phyloP scores from a whole-genome alignment of 352 stramenopile genomes.

The Pythium aphanidermatum region DNA sequence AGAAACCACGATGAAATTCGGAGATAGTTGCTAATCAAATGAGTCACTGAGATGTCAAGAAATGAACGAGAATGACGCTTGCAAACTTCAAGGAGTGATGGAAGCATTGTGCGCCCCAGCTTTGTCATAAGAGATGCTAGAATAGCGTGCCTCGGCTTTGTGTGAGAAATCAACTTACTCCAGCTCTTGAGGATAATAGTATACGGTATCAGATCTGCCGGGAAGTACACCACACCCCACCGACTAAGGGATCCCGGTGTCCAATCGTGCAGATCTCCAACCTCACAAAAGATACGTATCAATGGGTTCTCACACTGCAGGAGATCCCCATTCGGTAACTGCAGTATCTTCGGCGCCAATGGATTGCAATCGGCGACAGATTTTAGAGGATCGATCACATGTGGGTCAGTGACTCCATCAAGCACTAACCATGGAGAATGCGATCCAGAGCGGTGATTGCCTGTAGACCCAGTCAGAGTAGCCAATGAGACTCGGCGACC shows the following conservation, averaged over 20 bases:
- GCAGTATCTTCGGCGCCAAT: slow-evolving; percentile 15
- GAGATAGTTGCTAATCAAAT: slow-evolving; percentile 43
- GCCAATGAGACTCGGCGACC: too few relatives aligned
- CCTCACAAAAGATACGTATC: slow-evolving; percentile 51
- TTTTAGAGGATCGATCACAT: slow-evolving; percentile 33
- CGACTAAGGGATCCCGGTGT: slow-evolving; percentile 39
- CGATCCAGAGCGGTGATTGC: neutral
- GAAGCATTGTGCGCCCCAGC: slow-evolving; percentile 38
- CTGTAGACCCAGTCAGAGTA: too few relatives aligned
- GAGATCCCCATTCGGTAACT: slow-evolving; percentile 56
- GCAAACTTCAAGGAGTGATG: slow-evolving; percentile 43
- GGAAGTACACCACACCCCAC: slow-evolving; percentile 56
- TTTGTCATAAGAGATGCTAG: slow-evolving; percentile 31
- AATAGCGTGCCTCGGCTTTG: slow-evolving; percentile 10
- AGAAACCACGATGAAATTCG: slow-evolving; percentile 34
- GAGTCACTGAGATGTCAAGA: slow-evolving; percentile 34
- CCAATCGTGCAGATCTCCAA: slow-evolving; percentile 46
- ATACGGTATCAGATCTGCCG: slow-evolving; percentile 42
- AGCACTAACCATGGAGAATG: slow-evolving; percentile 56
- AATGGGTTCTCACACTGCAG: slow-evolving; percentile 26
- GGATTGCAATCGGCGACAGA: slow-evolving; percentile 18
- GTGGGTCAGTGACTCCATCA: slow-evolving; percentile 31
- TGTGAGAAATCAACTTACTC: slow-evolving; percentile 22
- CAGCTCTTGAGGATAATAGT: slow-evolving; percentile 67
- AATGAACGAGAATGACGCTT: slow-evolving; percentile 34